Evolutionary conservation across 1,139 yeast species (phyloP), one percentile per base, ranked within the genome.

Genomic region (Debaryomyces robertsiae): DNA sequence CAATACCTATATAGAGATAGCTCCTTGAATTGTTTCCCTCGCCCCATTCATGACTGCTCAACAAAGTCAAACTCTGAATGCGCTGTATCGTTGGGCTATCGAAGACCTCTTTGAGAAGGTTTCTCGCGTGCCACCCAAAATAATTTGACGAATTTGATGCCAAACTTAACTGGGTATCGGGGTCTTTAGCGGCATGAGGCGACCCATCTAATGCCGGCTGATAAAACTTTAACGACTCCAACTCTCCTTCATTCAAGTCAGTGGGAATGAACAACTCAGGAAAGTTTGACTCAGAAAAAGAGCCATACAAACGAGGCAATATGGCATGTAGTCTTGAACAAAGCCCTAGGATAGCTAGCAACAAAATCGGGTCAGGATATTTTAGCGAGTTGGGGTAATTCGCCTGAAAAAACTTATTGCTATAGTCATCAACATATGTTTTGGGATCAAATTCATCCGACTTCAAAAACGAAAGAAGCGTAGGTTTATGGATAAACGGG

Each of bases 1-100:
- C 73, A 19, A 67, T 58, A 5, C 73, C 72, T 17, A 63, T 58
- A 36, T 68, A 68, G 27, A 67, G 47, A 42, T 58, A 67, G 41
- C 71, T 64, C 40, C 73, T 45, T 6, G 70, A 58, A n/a, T 60
- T 64, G 42, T 65, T 64, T 9, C 65, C 65, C 40, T 66, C 70
- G 0, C 73, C 73, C 73, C 73, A 68, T 50, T 68, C 73, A 49
- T 68, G 73, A 38, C 69, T 61, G 42, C 71, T 65, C 4, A 68
- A 48, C 29, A 68, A 54, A 1, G 63, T 49, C 32, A 68, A 50
- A 1, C 73, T 70, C 43, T 67, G 74, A 2, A 67, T 61, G 29
- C 70, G 45, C 36, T 63, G 69, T 2, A 68, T 53, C 1, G 71
- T 54, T 2, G 74, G 73, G 37, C 62, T 58, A 44, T 68, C 73